Evolutionary conservation across 1,284 basidiomycete species (phyloP).

Genomic region (Tetrapyrgos nigripes): DNA sequence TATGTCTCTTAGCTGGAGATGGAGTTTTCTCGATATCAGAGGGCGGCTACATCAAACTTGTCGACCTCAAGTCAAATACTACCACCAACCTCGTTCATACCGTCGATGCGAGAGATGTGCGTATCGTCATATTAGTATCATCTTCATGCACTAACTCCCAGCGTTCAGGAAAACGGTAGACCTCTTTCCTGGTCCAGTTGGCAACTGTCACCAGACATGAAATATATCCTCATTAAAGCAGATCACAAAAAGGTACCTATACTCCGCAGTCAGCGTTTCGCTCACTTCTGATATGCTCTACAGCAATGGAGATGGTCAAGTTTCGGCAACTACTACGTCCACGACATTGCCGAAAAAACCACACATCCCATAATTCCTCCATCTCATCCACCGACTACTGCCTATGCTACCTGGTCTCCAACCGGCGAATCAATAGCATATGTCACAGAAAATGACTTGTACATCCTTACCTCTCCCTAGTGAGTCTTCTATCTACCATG

Average conservation of each 20-base stretch:
- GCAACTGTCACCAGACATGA: constrained; percentile 88
- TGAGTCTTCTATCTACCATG: constrained; percentile 37
- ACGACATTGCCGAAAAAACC: constrained; percentile 60
- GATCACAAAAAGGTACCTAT: constrained; percentile 69
- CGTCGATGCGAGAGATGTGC: constrained; percentile 66
- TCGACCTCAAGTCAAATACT: constrained; percentile 79
- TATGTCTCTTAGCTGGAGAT: constrained; percentile 72
- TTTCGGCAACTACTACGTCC: constrained; percentile 89
- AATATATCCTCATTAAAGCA: constrained; percentile 83
- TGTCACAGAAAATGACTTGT: constrained; percentile 85
- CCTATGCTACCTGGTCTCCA: constrained; percentile 88
- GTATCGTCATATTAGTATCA: constrained; percentile 21
- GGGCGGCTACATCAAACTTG: constrained; percentile 72
- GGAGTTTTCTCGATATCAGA: constrained; percentile 82
- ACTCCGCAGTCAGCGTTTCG: not conserved
- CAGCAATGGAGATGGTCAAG: constrained; percentile 94
- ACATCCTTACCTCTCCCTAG: constrained; percentile 71
- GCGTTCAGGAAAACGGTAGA: constrained; percentile 59
- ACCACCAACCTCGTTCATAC: constrained; percentile 67
- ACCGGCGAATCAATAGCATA: constrained; percentile 84
- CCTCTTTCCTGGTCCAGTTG: constrained; percentile 65
- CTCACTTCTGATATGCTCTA: constrained; percentile 5
- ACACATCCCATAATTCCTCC: constrained; percentile 77
- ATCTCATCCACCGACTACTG: constrained; percentile 69
- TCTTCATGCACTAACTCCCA: not conserved